phyloP scores from a whole-genome alignment of 495 filamentous ascomycete genomes.

The Xylaria flabelliformis region DNA sequence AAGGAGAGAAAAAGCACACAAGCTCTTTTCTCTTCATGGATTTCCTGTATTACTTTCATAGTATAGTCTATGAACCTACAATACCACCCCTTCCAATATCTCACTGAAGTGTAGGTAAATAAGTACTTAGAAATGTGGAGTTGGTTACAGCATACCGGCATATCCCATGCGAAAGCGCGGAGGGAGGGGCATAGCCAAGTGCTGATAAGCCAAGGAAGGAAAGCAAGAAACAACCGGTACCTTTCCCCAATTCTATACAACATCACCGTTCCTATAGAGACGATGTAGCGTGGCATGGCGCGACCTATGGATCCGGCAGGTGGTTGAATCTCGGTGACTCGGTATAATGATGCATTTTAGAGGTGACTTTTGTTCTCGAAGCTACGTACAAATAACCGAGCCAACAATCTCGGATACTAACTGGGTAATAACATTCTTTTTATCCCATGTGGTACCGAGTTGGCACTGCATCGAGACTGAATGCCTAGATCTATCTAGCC shows the following conservation, averaged over 20 bases:
- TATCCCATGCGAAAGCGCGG: conserved; percentile 6
- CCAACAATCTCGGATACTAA: neutral
- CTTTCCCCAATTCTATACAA: neutral
- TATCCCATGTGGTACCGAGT: conserved; percentile 17
- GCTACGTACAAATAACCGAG: neutral
- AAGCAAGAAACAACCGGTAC: conserved; percentile 1
- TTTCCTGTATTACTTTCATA: neutral
- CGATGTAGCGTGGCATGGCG: neutral
- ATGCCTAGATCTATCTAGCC: neutral
- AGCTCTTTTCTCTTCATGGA: neutral
- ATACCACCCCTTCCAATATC: too few relatives aligned
- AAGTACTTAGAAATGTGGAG: neutral
- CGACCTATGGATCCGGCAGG: conserved; percentile 28
- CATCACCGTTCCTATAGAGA: neutral
- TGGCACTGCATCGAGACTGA: neutral
- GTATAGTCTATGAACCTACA: neutral
- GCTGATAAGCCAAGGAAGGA: conserved; percentile 9
- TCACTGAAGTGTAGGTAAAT: too few relatives aligned
- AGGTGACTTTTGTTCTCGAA: neutral
- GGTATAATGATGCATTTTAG: conserved; percentile 34
- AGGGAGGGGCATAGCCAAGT: neutral
- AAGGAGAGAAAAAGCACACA: too few relatives aligned
- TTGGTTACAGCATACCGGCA: neutral
- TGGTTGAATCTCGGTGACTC: conserved; percentile 36
- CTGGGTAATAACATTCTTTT: conserved; percentile 21